Evolutionary conservation across 1,284 basidiomycete genomes (phyloP).

Genomic region (Kwoniella shivajii): DNA sequence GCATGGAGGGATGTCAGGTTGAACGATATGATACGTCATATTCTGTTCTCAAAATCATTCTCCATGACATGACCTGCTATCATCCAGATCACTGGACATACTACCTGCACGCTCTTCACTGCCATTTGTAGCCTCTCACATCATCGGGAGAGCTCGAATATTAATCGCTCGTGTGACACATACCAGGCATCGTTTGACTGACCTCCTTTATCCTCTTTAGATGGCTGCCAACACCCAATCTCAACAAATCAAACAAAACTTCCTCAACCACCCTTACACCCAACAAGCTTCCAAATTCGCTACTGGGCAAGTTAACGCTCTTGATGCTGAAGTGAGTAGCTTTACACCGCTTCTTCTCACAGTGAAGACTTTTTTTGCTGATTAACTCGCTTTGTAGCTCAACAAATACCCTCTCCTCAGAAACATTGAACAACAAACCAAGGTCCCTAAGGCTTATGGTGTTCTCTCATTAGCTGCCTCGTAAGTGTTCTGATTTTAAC

Average conservation of each 20-base stretch:
- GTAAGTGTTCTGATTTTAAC: conserved; percentile 30
- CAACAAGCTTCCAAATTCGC: conserved; percentile 76
- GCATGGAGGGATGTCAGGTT: too few relatives aligned
- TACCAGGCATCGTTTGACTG: neutral
- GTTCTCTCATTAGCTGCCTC: conserved; percentile 73
- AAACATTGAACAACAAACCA: conserved; percentile 83
- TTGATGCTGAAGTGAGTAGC: conserved; percentile 87
- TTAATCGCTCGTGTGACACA: neutral
- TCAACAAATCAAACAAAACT: conserved; percentile 59
- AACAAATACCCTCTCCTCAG: conserved; percentile 85
- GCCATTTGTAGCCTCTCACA: too few relatives aligned
- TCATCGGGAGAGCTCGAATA: too few relatives aligned
- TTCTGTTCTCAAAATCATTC: neutral
- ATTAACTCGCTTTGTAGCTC: conserved; percentile 59
- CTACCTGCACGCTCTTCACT: neutral
- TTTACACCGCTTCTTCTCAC: neutral
- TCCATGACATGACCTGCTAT: neutral
- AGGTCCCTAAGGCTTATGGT: conserved; percentile 89
- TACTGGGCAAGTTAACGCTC: conserved; percentile 73
- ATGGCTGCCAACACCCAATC: conserved; percentile 46
- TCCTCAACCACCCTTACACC: conserved; percentile 74
- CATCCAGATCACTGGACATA: neutral
- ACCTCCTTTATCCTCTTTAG: conserved; percentile 17
- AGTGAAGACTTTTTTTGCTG: neutral
- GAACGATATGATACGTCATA: conserved; percentile 5